These are phyloP conservation scores for Kokia cookei DNA, from an alignment of 441 rosid species.

Conservation along the genomic window DNA sequence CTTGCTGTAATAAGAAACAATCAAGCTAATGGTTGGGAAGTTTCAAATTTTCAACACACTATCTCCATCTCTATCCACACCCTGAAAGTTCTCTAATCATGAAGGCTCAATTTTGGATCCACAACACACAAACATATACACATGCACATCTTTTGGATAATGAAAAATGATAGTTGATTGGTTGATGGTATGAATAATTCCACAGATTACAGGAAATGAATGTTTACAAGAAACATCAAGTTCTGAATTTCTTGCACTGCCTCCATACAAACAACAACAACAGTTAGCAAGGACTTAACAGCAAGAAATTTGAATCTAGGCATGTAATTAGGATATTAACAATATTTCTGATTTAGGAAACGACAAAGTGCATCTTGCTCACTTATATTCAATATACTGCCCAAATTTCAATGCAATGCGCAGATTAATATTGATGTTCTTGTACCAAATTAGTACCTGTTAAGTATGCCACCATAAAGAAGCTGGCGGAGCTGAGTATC, in stretches of 20 bases:
- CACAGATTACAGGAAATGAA: not conserved
- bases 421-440: not conserved
- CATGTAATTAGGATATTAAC: not conserved
- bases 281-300: not conserved
- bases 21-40: not conserved
- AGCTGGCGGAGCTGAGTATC: conserved; percentile 85
- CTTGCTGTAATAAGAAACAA: conserved; percentile 42
- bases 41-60: not conserved
- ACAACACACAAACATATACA: not conserved
- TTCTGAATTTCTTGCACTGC: not conserved
- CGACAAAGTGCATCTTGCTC: not conserved
- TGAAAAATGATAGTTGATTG: not conserved
- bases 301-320: conserved; percentile 3
- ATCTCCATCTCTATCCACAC: not conserved
- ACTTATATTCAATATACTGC: not conserved
- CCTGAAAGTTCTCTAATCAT: conserved; percentile 33
- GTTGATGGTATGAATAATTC: not conserved
- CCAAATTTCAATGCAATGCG: not conserved
- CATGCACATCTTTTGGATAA: not conserved
- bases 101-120: conserved; percentile 31
- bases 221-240: not conserved
- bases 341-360: not conserved
- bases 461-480: conserved; percentile 65
- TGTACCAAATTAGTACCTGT: conserved; percentile 39
- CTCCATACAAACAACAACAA: not conserved